Percentiles rank a stretch among this genome's conserved stretches.
phyloP scores from a whole-genome alignment of 495 filamentous ascomycete genomes.

The Bombardia bombarda region DNA sequence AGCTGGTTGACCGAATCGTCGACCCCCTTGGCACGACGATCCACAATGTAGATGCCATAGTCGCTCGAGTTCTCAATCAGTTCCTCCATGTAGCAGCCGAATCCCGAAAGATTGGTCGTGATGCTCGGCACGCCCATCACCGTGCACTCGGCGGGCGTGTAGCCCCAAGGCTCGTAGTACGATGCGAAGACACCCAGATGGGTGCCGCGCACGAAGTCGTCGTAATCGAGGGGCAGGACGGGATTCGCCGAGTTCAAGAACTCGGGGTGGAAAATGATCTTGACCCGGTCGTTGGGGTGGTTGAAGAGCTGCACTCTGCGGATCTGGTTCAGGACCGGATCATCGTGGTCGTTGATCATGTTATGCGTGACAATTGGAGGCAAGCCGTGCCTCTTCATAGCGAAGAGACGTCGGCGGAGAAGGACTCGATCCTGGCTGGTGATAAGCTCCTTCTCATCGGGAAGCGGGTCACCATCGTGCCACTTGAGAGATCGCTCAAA shows the following conservation, averaged over 20 bases:
- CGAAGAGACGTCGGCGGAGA: conserved; percentile 82
- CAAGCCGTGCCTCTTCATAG: conserved; percentile 84
- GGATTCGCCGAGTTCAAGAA: conserved; percentile 95
- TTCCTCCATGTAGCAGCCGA: conserved; percentile 99
- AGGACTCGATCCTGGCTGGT: conserved; percentile 88
- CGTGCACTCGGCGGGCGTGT: conserved; percentile 96
- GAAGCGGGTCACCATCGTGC: conserved; percentile 88
- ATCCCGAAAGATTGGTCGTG: conserved; percentile 95
- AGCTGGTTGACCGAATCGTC: conserved; percentile 97
- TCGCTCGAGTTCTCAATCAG: conserved; percentile 95
- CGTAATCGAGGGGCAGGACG: conserved; percentile 91
- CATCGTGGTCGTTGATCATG: conserved; percentile 89
- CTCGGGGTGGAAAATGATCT: conserved; percentile 96
- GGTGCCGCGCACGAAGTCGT: conserved; percentile 95
- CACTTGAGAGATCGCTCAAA: conserved; percentile 89
- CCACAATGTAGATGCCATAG: conserved; percentile 98
- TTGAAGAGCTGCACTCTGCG: conserved; percentile 96
- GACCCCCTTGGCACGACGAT: conserved; percentile 89
- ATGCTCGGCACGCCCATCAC: conserved; percentile 99
- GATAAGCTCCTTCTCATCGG: conserved; percentile 92
- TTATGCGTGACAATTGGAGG: conserved; percentile 99
- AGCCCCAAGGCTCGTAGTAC: conserved; percentile 99
- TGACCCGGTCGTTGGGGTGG: conserved; percentile 87
- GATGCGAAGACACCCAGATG: conserved; percentile 93
- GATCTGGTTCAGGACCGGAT: conserved; percentile 93